These are phyloP conservation scores for Mortierella sp. DNA, from an alignment of 371 early-diverging fungal genomes.

Conservation along the genomic window DNA sequence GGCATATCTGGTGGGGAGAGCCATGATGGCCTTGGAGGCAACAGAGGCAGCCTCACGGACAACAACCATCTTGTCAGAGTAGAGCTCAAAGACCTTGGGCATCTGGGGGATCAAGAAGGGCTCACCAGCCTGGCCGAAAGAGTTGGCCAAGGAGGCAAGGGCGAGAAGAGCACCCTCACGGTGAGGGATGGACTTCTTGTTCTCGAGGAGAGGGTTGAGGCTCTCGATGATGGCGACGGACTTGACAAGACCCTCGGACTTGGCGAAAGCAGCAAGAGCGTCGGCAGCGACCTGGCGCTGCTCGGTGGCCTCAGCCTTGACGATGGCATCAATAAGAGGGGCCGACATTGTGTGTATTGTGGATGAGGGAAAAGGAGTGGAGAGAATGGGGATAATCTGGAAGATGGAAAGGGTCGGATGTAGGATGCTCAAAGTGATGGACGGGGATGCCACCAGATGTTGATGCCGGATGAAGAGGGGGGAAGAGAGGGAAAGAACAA, in stretches of 20 bases:
- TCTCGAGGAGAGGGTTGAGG: slow-evolving; percentile 50
- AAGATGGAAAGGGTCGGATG: slow-evolving; percentile 24
- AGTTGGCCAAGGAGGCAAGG: slow-evolving; percentile 58
- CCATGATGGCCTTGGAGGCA: slow-evolving; percentile 61
- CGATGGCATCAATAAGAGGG: slow-evolving; percentile 51
- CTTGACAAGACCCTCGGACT: slow-evolving; percentile 55
- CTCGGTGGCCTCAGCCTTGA: slow-evolving; percentile 55
- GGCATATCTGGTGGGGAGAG: slow-evolving; percentile 57
- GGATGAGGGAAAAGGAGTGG: not conserved
- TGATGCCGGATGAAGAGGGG: slow-evolving; percentile 34
- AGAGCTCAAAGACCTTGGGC: slow-evolving; percentile 61
- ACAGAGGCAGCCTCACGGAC: slow-evolving; percentile 66
- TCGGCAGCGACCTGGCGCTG: slow-evolving; percentile 53
- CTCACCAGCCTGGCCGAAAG: slow-evolving; percentile 61
- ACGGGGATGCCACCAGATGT: slow-evolving; percentile 17
- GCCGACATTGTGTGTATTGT: slow-evolving; percentile 24
- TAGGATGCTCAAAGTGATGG: not conserved
- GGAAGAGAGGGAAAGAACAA: slow-evolving; percentile 23
- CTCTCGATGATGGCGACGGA: slow-evolving; percentile 55
- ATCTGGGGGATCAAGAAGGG: slow-evolving; percentile 67
- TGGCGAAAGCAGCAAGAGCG: slow-evolving; percentile 50
- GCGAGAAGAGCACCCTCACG: slow-evolving; percentile 70
- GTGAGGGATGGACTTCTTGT: slow-evolving; percentile 65
- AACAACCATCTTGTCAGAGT: slow-evolving; percentile 65
- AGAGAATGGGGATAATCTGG: slow-evolving; percentile 2